A percentile compares a stretch with the other conserved stretches of the same genome.
phyloP scores from a whole-genome alignment of 2,329 filamentous ascomycete genomes.

The Apiospora saccharicola region DNA sequence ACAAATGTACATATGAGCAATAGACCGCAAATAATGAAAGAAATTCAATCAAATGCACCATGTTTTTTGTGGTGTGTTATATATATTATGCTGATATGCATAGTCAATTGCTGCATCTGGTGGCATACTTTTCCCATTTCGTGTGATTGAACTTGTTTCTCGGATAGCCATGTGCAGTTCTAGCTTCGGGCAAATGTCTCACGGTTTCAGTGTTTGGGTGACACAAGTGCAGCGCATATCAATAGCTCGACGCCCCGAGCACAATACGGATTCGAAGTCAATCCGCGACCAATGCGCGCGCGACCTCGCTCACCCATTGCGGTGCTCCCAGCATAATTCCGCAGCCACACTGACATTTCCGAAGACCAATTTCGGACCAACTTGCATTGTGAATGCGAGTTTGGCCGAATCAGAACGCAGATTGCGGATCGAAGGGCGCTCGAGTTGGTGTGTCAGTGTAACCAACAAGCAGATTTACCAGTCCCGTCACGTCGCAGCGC shows the following conservation, averaged over 20 bases:
- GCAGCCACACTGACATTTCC: not conserved
- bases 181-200: not conserved
- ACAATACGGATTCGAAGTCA: not conserved
- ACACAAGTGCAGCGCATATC: not conserved
- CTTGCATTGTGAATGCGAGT: not conserved
- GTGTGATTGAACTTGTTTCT: not conserved
- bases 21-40: not conserved
- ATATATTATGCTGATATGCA: not conserved
- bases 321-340: not conserved
- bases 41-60: not conserved
- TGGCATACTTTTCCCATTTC: not conserved
- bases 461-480: not conserved
- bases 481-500: not conserved
- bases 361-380: not conserved
- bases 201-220: not conserved
- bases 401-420: not conserved
- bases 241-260: not conserved
- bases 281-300: constrained; percentile 1
- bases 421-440: not conserved
- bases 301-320: not conserved
- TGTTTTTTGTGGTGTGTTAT: not conserved
- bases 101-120: not conserved
- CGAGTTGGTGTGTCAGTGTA: not conserved
- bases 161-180: not conserved
- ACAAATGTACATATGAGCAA: not conserved